phyloP scores from a whole-genome alignment of 352 stramenopile genomes.

The Globisporangium viniferum region DNA sequence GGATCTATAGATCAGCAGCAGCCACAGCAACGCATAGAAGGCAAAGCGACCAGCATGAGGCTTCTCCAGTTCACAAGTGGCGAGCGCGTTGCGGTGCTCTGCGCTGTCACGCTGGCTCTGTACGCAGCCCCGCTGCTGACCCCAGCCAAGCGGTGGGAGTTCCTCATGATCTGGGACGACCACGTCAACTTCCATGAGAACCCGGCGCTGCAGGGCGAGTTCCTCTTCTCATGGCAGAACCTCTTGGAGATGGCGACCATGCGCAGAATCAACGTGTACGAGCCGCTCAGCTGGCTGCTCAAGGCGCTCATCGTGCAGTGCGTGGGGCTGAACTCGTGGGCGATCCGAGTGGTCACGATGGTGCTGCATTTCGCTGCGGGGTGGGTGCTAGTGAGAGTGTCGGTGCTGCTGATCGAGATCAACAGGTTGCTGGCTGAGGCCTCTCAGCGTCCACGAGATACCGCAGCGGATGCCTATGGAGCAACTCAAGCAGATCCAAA shows the following conservation, averaged over 20 bases:
- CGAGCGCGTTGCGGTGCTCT: neutral
- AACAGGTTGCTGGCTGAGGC: conserved; percentile 1
- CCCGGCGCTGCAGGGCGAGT: neutral
- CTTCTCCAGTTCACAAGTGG: neutral
- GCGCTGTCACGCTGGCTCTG: neutral
- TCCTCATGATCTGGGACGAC: neutral
- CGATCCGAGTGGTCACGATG: conserved; percentile 39
- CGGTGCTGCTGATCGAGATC: conserved; percentile 25
- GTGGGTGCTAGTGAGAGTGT: conserved; percentile 23
- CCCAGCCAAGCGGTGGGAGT: neutral
- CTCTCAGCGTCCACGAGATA: neutral
- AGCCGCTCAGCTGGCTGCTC: conserved; percentile 63
- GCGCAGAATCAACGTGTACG: conserved; percentile 66
- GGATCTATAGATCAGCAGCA: neutral
- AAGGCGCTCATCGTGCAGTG: conserved; percentile 45
- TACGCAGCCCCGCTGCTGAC: neutral
- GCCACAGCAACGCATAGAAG: neutral
- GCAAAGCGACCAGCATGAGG: neutral
- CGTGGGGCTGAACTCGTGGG: conserved; percentile 35
- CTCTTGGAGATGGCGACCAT: conserved; percentile 48
- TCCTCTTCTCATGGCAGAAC: conserved; percentile 23
- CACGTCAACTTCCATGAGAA: neutral
- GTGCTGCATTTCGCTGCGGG: conserved; percentile 36
- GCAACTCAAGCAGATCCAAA: neutral
- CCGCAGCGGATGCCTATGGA: neutral